Conservation (phyloP, 2,329 filamentous ascomycete genomes). For the Coniella lustricola region DNA sequence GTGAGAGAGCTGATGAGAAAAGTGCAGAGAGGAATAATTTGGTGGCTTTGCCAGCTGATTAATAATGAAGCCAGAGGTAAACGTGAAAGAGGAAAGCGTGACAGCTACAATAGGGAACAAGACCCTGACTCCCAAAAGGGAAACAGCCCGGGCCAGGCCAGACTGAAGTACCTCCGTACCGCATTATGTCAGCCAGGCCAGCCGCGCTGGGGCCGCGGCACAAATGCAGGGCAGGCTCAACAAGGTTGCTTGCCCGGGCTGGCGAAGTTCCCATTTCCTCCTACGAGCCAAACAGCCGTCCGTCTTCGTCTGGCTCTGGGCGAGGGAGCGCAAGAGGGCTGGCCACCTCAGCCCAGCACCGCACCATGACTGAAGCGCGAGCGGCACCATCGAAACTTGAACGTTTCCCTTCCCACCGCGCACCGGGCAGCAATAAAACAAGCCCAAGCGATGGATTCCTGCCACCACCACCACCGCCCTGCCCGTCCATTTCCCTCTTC, state of each 20-base stretch:
- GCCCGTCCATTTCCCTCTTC: constrained; percentile 11
- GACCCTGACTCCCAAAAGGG: no score
- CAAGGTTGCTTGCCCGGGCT: constrained; percentile 2
- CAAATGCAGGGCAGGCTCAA: not conserved
- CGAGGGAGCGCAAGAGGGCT: constrained; percentile 1
- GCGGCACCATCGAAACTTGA: constrained; percentile 7
- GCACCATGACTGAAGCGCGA: constrained; percentile 11
- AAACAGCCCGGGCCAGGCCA: no score
- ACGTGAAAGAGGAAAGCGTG: no score
- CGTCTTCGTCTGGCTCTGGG: not conserved
- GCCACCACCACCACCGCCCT: constrained; percentile 13
- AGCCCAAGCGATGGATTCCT: constrained; percentile 10
- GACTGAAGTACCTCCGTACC: not conserved
- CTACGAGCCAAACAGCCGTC: constrained; percentile 1
- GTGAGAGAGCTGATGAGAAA: no score
- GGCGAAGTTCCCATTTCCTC: not conserved
- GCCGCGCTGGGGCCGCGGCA: constrained; percentile 5
- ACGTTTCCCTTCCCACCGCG: constrained; percentile 12
- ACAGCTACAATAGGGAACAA: no score
- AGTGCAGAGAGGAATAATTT: no score
- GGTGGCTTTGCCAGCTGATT: no score
- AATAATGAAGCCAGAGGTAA: no score
- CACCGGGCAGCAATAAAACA: constrained; percentile 10
- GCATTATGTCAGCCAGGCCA: constrained; percentile 4
- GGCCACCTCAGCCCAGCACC: constrained; percentile 8